Percentiles rank a stretch among this genome's conserved stretches.
phyloP scores from a whole-genome alignment of 495 filamentous ascomycete genomes.

The Platismatia glauca region DNA sequence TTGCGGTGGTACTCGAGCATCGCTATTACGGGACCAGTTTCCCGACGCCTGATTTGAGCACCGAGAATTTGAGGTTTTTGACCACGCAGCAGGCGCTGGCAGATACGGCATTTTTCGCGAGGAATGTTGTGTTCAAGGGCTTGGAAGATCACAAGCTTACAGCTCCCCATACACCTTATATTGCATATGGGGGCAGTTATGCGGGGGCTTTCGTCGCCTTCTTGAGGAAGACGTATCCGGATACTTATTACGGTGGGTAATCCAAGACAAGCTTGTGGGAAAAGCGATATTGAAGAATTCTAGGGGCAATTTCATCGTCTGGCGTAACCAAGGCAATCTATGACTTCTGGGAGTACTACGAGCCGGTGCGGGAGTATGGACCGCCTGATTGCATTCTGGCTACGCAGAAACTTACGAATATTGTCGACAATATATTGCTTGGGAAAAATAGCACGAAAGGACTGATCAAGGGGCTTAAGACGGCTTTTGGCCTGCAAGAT shows the following conservation, averaged over 20 bases:
- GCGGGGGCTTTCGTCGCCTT: constrained; percentile 66
- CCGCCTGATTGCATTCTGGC: constrained; percentile 45
- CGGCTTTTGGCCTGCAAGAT: constrained; percentile 48
- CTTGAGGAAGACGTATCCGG: constrained; percentile 57
- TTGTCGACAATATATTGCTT: constrained; percentile 59
- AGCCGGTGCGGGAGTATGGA: constrained; percentile 51
- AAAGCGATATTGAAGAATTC: neutral
- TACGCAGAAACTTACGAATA: constrained; percentile 48
- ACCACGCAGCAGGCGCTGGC: constrained; percentile 67
- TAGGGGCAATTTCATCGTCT: constrained; percentile 56
- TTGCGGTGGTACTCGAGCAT: constrained; percentile 71
- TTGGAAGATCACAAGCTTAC: constrained; percentile 54
- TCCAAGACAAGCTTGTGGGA: neutral
- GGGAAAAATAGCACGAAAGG: constrained; percentile 35
- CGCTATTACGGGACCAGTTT: constrained; percentile 62
- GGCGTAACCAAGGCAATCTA: constrained; percentile 62
- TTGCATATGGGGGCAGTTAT: constrained; percentile 68
- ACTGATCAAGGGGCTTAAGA: constrained; percentile 47
- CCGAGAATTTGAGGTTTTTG: constrained; percentile 60
- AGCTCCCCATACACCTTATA: constrained; percentile 49
- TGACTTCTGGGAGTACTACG: constrained; percentile 65
- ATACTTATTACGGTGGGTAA: constrained; percentile 50
- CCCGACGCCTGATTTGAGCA: constrained; percentile 49
- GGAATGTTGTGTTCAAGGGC: constrained; percentile 55
- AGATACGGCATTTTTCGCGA: constrained; percentile 63